phyloP scores from a whole-genome alignment of 2,329 filamentous ascomycete genomes.

The Chalara sp. region DNA sequence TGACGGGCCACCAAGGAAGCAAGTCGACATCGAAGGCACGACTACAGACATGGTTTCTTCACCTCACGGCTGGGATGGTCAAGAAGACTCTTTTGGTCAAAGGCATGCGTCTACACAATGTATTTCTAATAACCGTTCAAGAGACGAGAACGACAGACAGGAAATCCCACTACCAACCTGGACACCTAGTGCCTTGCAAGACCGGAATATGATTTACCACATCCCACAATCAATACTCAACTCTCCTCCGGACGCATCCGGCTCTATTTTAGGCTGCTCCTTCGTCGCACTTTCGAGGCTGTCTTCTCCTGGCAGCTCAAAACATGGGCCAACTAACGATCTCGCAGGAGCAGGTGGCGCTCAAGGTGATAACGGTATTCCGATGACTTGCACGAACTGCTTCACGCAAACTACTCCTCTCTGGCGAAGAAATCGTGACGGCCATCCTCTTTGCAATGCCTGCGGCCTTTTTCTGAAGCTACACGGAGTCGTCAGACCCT shows the following conservation, averaged over 20 bases:
- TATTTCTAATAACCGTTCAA: slow-evolving; percentile 60
- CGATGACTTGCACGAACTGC: slow-evolving; percentile 84
- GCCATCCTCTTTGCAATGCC: slow-evolving; percentile 96
- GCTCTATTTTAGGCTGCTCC: slow-evolving; percentile 58
- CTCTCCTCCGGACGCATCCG: slow-evolving; percentile 59
- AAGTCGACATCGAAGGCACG: slow-evolving; percentile 76
- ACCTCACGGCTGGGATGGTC: slow-evolving; percentile 73
- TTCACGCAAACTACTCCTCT: slow-evolving; percentile 96
- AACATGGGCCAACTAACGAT: slow-evolving; percentile 54
- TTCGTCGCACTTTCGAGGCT: slow-evolving; percentile 60
- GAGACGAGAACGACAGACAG: slow-evolving; percentile 68
- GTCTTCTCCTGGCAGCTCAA: slow-evolving; percentile 30
- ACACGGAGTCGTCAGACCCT: slow-evolving; percentile 90
- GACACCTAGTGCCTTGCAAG: slow-evolving; percentile 65
- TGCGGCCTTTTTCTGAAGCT: slow-evolving; percentile 94
- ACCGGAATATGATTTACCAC: slow-evolving; percentile 47
- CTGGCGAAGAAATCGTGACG: slow-evolving; percentile 95
- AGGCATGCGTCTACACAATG: slow-evolving; percentile 39
- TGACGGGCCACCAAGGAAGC: slow-evolving; percentile 73
- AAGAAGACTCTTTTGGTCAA: slow-evolving; percentile 31
- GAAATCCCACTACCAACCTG: slow-evolving; percentile 85
- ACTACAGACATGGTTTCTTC: slow-evolving; percentile 64
- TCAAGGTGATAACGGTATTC: slow-evolving; percentile 45
- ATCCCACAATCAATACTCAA: slow-evolving; percentile 63
- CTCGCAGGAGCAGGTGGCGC: slow-evolving; percentile 40